These are phyloP conservation scores for Aspergillus japonicus DNA, from an alignment of 2,329 filamentous ascomycete species.

Conservation along the genomic window DNA sequence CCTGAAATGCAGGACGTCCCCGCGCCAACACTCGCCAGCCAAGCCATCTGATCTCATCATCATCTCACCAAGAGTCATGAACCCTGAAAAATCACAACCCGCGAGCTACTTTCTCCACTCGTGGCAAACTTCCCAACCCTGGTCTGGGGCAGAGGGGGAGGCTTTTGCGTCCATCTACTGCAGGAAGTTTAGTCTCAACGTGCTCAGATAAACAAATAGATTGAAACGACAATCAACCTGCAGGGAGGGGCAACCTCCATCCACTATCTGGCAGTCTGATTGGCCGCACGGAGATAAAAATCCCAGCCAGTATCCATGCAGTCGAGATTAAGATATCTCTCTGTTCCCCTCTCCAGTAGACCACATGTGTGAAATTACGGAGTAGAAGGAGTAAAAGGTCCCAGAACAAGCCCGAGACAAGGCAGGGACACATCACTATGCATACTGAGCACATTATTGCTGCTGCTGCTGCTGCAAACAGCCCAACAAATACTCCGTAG, in stretches of 20 bases:
- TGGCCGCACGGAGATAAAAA: neutral
- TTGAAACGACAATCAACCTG: neutral
- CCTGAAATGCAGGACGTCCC: neutral
- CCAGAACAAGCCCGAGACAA: neutral
- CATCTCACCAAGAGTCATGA: neutral
- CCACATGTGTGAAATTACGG: no score
- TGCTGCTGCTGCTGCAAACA: neutral
- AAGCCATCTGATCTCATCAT: no score
- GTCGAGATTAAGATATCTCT: constrained; percentile 8
- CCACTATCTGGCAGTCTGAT: neutral
- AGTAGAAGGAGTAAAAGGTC: no score
- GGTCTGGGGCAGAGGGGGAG: neutral
- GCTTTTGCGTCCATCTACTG: neutral
- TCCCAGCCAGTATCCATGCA: constrained; percentile 1
- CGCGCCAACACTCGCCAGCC: no score
- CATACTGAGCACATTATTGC: neutral
- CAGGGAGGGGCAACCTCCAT: neutral
- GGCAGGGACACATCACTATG: constrained; percentile 9
- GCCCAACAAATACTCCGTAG: no score
- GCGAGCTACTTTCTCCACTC: neutral
- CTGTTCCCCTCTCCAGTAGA: neutral
- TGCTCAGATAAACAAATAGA: neutral
- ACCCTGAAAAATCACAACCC: neutral
- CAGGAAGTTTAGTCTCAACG: neutral
- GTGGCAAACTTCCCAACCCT: neutral